phyloP scores from a whole-genome alignment of 805 yeast genomes.

The Schwanniomyces sp. region DNA sequence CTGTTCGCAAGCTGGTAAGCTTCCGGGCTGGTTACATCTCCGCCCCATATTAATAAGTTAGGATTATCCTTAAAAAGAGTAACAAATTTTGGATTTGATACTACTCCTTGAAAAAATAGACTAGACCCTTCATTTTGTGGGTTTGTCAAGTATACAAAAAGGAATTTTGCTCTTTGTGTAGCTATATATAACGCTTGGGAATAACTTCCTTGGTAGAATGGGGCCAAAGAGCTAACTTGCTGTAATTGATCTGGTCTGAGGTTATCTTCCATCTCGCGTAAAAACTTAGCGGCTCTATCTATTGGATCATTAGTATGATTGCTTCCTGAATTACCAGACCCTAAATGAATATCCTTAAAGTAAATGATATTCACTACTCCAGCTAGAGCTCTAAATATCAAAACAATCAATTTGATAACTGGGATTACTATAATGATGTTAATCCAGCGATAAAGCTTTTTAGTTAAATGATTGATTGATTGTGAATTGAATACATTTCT shows the following conservation, averaged over 20 bases:
- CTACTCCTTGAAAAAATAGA: conserved; percentile 51
- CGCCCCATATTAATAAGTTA: conserved; percentile 80
- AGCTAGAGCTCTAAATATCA: conserved; percentile 22
- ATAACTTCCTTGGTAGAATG: conserved; percentile 73
- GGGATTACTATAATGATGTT: conserved; percentile 23
- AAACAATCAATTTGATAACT: conserved; percentile 18
- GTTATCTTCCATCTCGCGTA: conserved; percentile 51
- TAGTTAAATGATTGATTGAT: conserved; percentile 5
- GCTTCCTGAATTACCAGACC: conserved; percentile 9
- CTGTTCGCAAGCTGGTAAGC: conserved; percentile 80
- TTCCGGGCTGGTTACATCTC: conserved; percentile 78
- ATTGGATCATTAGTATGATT: conserved; percentile 43
- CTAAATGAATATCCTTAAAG: conserved; percentile 18
- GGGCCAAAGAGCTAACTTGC: conserved; percentile 25
- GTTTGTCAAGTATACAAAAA: conserved; percentile 72
- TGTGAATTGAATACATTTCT: conserved; percentile 18
- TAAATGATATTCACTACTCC: conserved; percentile 22
- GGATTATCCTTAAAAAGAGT: conserved; percentile 36
- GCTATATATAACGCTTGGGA: conserved; percentile 74
- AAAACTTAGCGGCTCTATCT: conserved; percentile 52
- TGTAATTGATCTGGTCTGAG: conserved; percentile 22
- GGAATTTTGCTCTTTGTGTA: conserved; percentile 67
- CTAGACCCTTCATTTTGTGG: conserved; percentile 65
- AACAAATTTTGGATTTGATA: conserved; percentile 52
- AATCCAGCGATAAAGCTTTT: conserved; percentile 6